Evolutionary conservation across 169 alveolate species (phyloP).

Genomic region (Cyclospora cayetanensis): DNA sequence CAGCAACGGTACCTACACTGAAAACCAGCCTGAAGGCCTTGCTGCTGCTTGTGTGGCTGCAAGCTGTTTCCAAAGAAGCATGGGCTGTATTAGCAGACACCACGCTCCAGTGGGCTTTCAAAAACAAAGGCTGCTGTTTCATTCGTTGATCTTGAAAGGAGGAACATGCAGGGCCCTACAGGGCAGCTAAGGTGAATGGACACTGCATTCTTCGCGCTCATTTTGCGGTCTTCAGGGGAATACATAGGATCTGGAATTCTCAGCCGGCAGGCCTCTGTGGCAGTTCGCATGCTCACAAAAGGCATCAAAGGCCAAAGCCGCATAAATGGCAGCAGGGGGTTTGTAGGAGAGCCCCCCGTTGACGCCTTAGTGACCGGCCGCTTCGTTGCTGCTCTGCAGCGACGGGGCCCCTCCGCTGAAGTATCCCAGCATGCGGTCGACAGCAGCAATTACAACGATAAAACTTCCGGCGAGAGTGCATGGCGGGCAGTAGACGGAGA

Average conservation of each 20-base stretch:
- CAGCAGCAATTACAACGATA: neutral
- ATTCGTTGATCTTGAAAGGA: too few species aligned
- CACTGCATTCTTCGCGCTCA: too few species aligned
- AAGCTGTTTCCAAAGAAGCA: too few species aligned
- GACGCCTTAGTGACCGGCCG: neutral
- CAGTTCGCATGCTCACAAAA: slow-evolving; percentile 33
- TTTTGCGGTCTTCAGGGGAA: neutral
- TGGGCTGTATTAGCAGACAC: too few species aligned
- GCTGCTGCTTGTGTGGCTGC: neutral
- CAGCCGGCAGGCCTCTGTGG: slow-evolving; percentile 58
- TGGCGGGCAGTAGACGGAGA: slow-evolving; percentile 67
- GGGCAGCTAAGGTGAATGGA: too few species aligned
- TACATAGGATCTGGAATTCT: slow-evolving; percentile 16
- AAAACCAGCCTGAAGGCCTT: neutral
- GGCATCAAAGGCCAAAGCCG: neutral
- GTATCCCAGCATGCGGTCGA: neutral
- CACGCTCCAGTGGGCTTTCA: too few species aligned
- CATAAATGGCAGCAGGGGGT: neutral
- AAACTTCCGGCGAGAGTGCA: neutral
- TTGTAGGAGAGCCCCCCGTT: neutral
- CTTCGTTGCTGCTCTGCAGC: neutral
- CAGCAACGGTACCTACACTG: neutral
- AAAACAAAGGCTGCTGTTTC: too few species aligned
- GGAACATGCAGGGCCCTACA: too few species aligned
- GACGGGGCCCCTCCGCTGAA: neutral